These are phyloP conservation scores for Aureobasidium namibiae DNA, from an alignment of 2,329 filamentous ascomycete genomes.

Conservation along the genomic window DNA sequence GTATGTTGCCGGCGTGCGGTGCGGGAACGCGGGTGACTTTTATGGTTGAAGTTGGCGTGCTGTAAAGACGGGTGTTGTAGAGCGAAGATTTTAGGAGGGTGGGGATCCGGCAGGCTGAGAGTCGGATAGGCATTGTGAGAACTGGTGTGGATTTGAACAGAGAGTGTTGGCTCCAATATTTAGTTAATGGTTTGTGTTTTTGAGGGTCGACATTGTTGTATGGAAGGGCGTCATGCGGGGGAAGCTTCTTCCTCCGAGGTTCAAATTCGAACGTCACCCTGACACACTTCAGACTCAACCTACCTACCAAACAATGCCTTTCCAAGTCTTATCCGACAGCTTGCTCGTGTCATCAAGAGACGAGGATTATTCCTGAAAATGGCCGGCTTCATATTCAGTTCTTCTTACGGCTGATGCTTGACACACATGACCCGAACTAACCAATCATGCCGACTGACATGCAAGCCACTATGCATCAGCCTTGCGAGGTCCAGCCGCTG, in stretches of 20 bases:
- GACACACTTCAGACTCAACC: neutral
- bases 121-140: neutral
- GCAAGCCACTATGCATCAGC: neutral
- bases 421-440: neutral
- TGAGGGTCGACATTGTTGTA: neutral
- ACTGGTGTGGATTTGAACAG: neutral
- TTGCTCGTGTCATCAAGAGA: too few relatives aligned
- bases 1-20: constrained; percentile 73
- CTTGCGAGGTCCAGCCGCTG: neutral
- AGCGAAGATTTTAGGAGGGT: neutral
- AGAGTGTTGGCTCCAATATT: neutral
- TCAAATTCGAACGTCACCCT: neutral
- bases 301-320: neutral
- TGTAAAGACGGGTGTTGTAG: constrained; percentile 12
- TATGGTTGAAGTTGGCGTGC: constrained; percentile 34
- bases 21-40: constrained; percentile 68
- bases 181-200: neutral
- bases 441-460: neutral
- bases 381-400: too few relatives aligned
- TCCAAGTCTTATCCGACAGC: neutral
- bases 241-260: constrained; percentile 9
- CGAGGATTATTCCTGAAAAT: too few relatives aligned
- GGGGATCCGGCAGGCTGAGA: neutral
- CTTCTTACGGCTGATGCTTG: neutral
- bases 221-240: constrained; percentile 6